Evolutionary conservation across 2,329 filamentous ascomycete species (phyloP), one percentile per base, ranked within the genome.

Genomic region (Sporothrix mexicana): DNA sequence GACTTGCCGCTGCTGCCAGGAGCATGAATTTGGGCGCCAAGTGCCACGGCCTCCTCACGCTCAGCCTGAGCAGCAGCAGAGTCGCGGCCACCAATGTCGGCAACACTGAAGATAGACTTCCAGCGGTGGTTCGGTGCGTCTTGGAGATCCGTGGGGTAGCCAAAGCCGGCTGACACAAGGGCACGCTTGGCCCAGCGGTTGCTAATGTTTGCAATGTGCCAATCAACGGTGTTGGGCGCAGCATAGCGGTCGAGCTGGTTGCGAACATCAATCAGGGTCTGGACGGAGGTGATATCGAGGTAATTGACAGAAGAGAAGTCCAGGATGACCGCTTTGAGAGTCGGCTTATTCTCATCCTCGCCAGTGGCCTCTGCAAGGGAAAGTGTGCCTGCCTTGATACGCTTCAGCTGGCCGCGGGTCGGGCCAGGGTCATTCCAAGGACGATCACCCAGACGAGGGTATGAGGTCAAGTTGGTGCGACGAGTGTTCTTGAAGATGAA

Each of bases 381-480:
- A 43, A 72, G 47, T 17, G 75, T 75, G 0, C 76, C 77, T 0
- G 72, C 74, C 43, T 75, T 73, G 1, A 78, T 76, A 15, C 70
- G 73, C 76, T 81, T 81, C 59, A 80, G 78, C 70, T 80, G 73
- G 64, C 77, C 76, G 72, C 83, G 88, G 47, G 88, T 86, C 73
- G 93, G 92, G 69, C 94, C 94, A 0, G 95, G 93, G 79, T 98
- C 93, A 78, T 98, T 98, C 96, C 96, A 98, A 0, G 96, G 95
- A 8, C 95, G 88, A 79, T 99, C 95, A 30, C 92, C 92, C 1
- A 84, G 86, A 2, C 87, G 86, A 4, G 84, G 81, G 77, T 90
- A 97, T 1, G 86, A 84, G 72, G 92, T 84, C 0, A 90, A 84
- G 75, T 92, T 93, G 0, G 93, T 97, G 45, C 93, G 91, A 51